Percentiles rank a stretch among this genome's conserved stretches.
Evolutionary conservation across 257 asterid genomes (phyloP).

Genomic region (Solanum sparsipilum): DNA sequence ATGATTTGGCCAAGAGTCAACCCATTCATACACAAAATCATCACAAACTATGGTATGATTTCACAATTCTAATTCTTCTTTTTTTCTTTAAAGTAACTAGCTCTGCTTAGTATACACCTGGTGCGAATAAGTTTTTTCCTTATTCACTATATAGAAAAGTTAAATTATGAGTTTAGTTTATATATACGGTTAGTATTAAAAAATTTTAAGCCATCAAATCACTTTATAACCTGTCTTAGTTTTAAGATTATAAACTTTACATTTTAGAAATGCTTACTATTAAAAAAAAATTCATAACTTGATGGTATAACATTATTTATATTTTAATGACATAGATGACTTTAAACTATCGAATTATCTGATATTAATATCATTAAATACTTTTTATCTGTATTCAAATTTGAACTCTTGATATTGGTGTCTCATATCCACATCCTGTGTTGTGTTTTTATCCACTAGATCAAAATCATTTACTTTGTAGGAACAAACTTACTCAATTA

Average conservation of each 20-base stretch:
- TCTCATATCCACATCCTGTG: not conserved
- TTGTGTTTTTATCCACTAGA: not conserved
- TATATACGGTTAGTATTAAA: too few species aligned
- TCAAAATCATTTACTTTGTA: too few species aligned
- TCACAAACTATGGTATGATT: conserved; percentile 4
- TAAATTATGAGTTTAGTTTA: not conserved
- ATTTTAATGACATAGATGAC: not conserved
- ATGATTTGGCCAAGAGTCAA: conserved; percentile 2
- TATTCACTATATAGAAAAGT: too few species aligned
- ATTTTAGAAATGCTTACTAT: not conserved
- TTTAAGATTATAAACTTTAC: not conserved
- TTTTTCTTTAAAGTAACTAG: too few species aligned
- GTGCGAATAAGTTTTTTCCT: too few species aligned
- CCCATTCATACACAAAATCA: conserved; percentile 7
- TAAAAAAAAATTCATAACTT: too few species aligned
- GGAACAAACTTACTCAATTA: not conserved
- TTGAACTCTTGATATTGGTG: not conserved
- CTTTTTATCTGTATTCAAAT: not conserved
- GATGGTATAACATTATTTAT: not conserved
- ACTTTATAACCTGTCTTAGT: not conserved
- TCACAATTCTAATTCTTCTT: not conserved
- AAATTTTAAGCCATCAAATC: not conserved
- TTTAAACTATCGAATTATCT: not conserved
- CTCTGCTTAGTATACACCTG: too few species aligned
- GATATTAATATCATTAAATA: not conserved